Percentiles rank a stretch among this genome's conserved stretches.
phyloP scores from a whole-genome alignment of 495 filamentous ascomycete species.

The Penicillium verhagenii region DNA sequence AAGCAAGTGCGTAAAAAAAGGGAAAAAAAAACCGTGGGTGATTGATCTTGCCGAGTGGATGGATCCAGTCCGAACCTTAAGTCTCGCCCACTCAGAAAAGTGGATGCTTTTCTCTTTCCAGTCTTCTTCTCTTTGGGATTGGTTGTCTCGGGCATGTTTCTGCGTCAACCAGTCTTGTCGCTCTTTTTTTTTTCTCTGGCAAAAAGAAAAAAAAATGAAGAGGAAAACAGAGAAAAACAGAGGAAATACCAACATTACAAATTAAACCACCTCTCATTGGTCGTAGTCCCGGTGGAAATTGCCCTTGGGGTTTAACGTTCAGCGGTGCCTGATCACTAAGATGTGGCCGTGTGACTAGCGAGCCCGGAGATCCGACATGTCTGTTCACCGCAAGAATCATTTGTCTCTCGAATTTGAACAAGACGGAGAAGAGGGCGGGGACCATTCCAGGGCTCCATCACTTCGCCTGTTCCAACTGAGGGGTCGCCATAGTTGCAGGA shows the following conservation, averaged over 20 bases:
- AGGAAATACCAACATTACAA: too few relatives aligned
- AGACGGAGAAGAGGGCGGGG: too few relatives aligned
- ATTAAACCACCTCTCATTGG: neutral
- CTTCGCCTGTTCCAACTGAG: neutral
- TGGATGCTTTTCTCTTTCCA: too few relatives aligned
- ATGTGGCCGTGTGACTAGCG: neutral
- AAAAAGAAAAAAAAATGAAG: neutral
- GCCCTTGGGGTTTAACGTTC: neutral
- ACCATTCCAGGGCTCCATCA: too few relatives aligned
- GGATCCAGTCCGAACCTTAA: slow-evolving; percentile 4
- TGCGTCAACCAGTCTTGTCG: too few relatives aligned
- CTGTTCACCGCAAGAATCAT: neutral
- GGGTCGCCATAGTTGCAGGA: neutral
- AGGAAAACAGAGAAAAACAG: neutral
- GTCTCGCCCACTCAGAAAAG: slow-evolving; percentile 2
- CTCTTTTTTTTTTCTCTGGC: neutral
- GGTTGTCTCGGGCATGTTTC: neutral
- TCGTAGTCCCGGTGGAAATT: neutral
- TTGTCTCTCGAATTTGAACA: too few relatives aligned
- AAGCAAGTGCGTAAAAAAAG: neutral
- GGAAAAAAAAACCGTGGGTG: neutral
- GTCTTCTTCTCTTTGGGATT: neutral
- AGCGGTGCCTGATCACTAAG: neutral
- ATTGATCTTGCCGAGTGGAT: neutral
- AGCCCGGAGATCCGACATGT: neutral